Conservation (phyloP, 2,329 filamentous ascomycete genomes). For the Incumbomyces delicatus region DNA sequence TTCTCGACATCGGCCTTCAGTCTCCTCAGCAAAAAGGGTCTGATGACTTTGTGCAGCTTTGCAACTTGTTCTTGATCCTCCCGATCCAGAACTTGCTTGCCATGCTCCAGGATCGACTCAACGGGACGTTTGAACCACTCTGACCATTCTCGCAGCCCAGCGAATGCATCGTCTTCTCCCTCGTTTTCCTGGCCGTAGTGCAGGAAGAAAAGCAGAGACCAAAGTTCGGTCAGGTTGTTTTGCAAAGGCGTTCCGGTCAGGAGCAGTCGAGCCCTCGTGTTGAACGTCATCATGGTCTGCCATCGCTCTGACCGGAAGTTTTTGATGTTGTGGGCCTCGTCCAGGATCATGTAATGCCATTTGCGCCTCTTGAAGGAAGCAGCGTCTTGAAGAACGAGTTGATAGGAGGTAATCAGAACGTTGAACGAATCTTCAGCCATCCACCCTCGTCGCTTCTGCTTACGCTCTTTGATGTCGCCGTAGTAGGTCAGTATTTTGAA, state of each 20-base stretch:
- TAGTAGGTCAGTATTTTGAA: conserved; percentile 99
- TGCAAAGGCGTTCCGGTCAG: conserved; percentile 92
- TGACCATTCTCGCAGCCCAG: conserved; percentile 89
- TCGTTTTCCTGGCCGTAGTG: conserved; percentile 72
- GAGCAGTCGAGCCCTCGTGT: conserved; percentile 75
- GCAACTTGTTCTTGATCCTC: conserved; percentile 85
- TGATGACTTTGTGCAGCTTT: conserved; percentile 86
- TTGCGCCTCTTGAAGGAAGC: conserved; percentile 83
- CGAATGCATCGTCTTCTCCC: conserved; percentile 78
- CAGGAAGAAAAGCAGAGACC: conserved; percentile 93
- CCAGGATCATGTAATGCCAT: conserved; percentile 97
- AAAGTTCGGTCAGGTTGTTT: conserved; percentile 92
- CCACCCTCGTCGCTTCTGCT: conserved; percentile 85
- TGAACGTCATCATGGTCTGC: conserved; percentile 90
- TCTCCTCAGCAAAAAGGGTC: conserved; percentile 81
- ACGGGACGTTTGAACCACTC: conserved; percentile 94
- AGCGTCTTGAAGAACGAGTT: conserved; percentile 87
- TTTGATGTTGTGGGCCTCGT: conserved; percentile 99
- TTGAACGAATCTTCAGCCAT: conserved; percentile 90
- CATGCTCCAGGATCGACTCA: conserved; percentile 90
- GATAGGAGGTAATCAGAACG: conserved; percentile 95
- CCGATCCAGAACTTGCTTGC: conserved; percentile 85
- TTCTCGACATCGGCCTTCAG: conserved; percentile 97
- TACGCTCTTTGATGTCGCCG: conserved; percentile 83
- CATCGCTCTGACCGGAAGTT: conserved; percentile 97